Evolutionary conservation across 1,284 basidiomycete species (phyloP).

Genomic region (Cerrena zonata): DNA sequence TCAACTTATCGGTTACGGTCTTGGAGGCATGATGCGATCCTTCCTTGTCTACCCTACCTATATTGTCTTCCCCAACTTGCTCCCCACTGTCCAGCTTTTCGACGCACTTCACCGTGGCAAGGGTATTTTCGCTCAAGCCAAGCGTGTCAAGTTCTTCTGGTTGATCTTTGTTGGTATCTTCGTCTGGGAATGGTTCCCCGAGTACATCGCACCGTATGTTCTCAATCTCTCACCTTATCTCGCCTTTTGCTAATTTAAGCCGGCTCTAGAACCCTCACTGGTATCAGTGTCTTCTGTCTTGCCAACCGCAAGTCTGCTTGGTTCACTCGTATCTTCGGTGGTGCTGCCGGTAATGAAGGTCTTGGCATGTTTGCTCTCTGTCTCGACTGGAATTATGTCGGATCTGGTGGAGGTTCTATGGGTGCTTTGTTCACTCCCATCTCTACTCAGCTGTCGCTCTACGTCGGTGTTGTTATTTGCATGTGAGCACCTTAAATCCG

Average conservation of each 20-base stretch:
- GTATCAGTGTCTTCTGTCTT: slow-evolving; percentile 55
- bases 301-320: slow-evolving; percentile 47
- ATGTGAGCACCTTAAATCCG: slow-evolving; percentile 12
- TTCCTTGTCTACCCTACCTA: slow-evolving; percentile 35
- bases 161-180: slow-evolving; percentile 45
- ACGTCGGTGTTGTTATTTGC: slow-evolving; percentile 25
- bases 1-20: slow-evolving; percentile 29
- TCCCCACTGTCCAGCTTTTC: slow-evolving; percentile 48
- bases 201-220: slow-evolving; percentile 33
- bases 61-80: slow-evolving; percentile 20
- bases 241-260: slow-evolving; percentile 16
- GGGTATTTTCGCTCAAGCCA: slow-evolving; percentile 39
- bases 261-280: slow-evolving; percentile 39
- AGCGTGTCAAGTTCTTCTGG: slow-evolving; percentile 57
- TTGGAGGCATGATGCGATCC: slow-evolving; percentile 21
- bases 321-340: slow-evolving; percentile 56
- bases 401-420: slow-evolving; percentile 18
- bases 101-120: slow-evolving; percentile 51
- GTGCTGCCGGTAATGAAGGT: slow-evolving; percentile 40
- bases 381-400: slow-evolving; percentile 58
- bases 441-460: slow-evolving; percentile 24
- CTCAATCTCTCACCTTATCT: too few relatives aligned
- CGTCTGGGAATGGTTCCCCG: slow-evolving; percentile 36
- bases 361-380: slow-evolving; percentile 45
- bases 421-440: slow-evolving; percentile 15